phyloP scores from a whole-genome alignment of 441 rosid genomes.

The Euphorbia corollata region DNA sequence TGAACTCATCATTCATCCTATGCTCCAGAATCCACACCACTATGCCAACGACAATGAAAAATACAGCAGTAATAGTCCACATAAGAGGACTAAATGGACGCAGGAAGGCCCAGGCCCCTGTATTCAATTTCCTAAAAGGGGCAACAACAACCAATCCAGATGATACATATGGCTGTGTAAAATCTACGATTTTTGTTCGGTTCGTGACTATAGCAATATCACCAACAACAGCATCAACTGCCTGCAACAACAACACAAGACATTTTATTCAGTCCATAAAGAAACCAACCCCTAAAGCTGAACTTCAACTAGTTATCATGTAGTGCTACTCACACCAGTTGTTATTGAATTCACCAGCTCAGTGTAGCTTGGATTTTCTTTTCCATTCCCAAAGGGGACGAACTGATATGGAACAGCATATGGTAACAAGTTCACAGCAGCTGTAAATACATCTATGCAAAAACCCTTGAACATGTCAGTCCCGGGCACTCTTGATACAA shows the following conservation, averaged over 20 bases:
- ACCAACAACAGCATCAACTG: slow-evolving; percentile 77
- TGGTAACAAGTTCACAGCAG: slow-evolving; percentile 69
- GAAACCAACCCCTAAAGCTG: not conserved
- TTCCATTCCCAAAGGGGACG: slow-evolving; percentile 66
- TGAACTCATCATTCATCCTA: slow-evolving; percentile 76
- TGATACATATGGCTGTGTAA: slow-evolving; percentile 77
- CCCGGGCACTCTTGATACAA: slow-evolving; percentile 46
- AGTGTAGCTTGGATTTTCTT: slow-evolving; percentile 61
- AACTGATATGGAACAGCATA: slow-evolving; percentile 69
- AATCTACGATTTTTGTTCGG: slow-evolving; percentile 74
- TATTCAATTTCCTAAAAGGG: slow-evolving; percentile 54
- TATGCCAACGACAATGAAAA: slow-evolving; percentile 58
- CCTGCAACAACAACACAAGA: slow-evolving; percentile 33
- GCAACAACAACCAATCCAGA: slow-evolving; percentile 85
- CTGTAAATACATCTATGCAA: slow-evolving; percentile 77
- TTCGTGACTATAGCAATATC: slow-evolving; percentile 79
- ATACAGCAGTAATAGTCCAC: slow-evolving; percentile 65
- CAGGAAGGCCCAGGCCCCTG: slow-evolving; percentile 89
- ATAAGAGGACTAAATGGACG: slow-evolving; percentile 56
- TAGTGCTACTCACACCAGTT: slow-evolving; percentile 53
- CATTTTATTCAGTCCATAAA: slow-evolving; percentile 17
- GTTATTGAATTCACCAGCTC: slow-evolving; percentile 57
- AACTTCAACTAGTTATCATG: slow-evolving; percentile 3
- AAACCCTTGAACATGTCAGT: slow-evolving; percentile 63
- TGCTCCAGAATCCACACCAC: slow-evolving; percentile 95